Percentiles rank a stretch among this genome's conserved stretches.
Conservation (phyloP, 2,329 filamentous ascomycete genomes). For the Fusarium liriodendri region DNA sequence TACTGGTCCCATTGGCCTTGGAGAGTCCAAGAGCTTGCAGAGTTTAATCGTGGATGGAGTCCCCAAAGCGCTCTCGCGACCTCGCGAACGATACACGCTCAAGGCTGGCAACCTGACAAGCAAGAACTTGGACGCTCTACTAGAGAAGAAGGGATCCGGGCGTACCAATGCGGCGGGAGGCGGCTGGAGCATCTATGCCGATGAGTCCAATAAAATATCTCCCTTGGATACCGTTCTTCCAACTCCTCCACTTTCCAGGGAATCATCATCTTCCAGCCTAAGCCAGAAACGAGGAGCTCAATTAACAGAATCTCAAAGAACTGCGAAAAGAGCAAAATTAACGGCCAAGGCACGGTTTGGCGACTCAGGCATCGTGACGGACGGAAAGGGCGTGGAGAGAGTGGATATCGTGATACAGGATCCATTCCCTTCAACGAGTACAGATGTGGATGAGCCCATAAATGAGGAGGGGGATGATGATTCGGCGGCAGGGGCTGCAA, state of each 20-base stretch:
- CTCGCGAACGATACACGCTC: constrained; percentile 77
- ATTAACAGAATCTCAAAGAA: constrained; percentile 45
- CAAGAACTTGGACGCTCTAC: constrained; percentile 76
- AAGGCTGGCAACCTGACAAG: constrained; percentile 75
- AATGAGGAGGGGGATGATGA: constrained; percentile 31
- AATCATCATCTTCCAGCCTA: constrained; percentile 44
- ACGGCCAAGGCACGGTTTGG: constrained; percentile 79
- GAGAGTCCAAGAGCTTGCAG: constrained; percentile 73
- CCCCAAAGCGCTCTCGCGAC: constrained; percentile 83
- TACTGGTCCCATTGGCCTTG: constrained; percentile 53
- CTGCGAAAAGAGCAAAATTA: constrained; percentile 68
- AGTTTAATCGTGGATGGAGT: constrained; percentile 81
- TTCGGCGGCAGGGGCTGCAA: constrained; percentile 11
- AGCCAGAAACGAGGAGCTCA: constrained; percentile 44
- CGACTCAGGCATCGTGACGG: constrained; percentile 63
- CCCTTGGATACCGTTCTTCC: constrained; percentile 66
- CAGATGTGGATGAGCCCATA: constrained; percentile 39
- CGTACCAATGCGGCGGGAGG: constrained; percentile 79
- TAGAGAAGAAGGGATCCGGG: constrained; percentile 76
- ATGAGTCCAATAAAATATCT: constrained; percentile 65
- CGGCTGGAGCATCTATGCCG: constrained; percentile 83
- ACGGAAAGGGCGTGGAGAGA: constrained; percentile 71
- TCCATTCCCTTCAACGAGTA: constrained; percentile 56
- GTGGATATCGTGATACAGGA: constrained; percentile 71
- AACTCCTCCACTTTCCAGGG: constrained; percentile 56